Conservation (phyloP, 352 stramenopile genomes). For the Globisporangium ultimum region DNA sequence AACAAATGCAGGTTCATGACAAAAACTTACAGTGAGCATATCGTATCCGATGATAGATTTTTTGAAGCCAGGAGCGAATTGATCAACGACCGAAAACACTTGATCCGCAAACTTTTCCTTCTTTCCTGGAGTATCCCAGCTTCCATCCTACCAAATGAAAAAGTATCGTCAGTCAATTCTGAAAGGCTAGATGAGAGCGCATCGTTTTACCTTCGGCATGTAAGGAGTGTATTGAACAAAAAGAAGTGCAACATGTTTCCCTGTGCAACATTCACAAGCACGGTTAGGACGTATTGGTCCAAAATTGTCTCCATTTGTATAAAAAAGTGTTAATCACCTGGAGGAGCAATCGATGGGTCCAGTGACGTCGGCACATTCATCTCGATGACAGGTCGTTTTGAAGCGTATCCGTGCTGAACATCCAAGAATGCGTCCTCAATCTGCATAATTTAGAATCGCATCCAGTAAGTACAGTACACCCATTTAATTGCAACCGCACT, state of each 20-base stretch:
- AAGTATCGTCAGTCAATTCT: not conserved
- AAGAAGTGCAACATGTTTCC: constrained; percentile 87
- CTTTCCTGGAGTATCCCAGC: constrained; percentile 66
- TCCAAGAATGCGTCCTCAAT: constrained; percentile 90
- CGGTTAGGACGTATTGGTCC: not conserved
- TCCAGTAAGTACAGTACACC: no score
- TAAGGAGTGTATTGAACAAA: constrained; percentile 93
- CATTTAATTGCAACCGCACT: not conserved
- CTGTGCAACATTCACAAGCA: constrained; percentile 19
- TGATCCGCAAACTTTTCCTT: constrained; percentile 80
- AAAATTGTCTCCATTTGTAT: not conserved
- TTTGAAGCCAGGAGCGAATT: constrained; percentile 86
- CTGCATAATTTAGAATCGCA: constrained; percentile 20
- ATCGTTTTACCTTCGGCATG: constrained; percentile 46
- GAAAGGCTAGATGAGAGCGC: no score
- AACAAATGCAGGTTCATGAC: not conserved
- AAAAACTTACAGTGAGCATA: constrained; percentile 64
- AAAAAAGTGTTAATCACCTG: constrained; percentile 28
- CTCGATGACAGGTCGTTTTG: constrained; percentile 83
- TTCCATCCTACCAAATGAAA: constrained; percentile 47
- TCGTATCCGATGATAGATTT: constrained; percentile 81
- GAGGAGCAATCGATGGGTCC: constrained; percentile 70
- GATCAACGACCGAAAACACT: constrained; percentile 85
- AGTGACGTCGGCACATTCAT: constrained; percentile 90
- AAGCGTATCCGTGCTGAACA: constrained; percentile 61